These are phyloP conservation scores for Ophiostoma himal-ulmi DNA, from an alignment of 2,329 filamentous ascomycete species.

Conservation along the genomic window DNA sequence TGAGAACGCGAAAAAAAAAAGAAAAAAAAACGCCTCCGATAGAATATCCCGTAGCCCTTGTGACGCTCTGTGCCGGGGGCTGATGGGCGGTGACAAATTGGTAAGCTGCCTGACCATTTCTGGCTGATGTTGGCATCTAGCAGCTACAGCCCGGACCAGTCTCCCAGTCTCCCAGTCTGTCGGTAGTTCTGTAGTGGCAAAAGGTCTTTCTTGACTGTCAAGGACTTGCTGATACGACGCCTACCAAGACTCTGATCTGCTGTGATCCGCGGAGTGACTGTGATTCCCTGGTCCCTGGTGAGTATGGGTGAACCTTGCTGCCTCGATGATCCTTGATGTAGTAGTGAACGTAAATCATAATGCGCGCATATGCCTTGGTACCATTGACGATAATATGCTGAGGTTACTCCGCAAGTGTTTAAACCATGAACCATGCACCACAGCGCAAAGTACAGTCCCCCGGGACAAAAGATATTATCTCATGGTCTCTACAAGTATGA, in stretches of 20 bases:
- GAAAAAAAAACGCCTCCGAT: neutral
- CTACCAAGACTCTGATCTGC: neutral
- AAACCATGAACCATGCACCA: neutral
- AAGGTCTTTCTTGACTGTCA: neutral
- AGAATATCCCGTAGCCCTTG: conserved; percentile 1
- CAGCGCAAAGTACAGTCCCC: neutral
- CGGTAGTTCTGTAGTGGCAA: neutral
- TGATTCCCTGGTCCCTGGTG: neutral
- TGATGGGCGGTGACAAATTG: neutral
- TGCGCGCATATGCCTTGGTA: neutral
- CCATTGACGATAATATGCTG: neutral
- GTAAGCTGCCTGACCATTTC: neutral
- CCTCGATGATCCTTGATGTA: neutral
- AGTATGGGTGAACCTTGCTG: neutral
- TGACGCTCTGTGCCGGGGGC: neutral
- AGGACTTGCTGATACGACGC: neutral
- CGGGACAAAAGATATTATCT: neutral
- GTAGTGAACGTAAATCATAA: neutral
- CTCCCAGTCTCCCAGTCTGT: neutral
- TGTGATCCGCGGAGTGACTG: neutral
- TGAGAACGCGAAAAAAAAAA: no score
- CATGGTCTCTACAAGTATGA: neutral
- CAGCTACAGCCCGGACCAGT: neutral
- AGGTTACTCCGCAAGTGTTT: neutral
- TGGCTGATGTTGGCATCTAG: neutral